Evolutionary conservation across 1,284 basidiomycete genomes (phyloP).

Genomic region (Moesziomyces globuligerus): DNA sequence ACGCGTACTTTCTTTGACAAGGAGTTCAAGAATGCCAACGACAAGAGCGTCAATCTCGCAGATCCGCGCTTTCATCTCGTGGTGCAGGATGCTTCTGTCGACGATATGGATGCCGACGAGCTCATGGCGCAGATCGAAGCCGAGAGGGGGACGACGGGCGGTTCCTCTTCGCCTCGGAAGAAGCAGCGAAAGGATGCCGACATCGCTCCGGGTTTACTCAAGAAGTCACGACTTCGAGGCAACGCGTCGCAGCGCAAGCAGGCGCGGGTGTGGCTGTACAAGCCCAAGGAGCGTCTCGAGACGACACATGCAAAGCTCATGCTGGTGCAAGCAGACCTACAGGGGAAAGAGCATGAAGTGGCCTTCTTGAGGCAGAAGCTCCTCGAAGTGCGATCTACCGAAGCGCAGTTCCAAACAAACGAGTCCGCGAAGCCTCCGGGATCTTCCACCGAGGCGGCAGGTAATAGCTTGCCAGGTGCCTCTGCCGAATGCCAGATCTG

Average conservation of each 20-base stretch:
- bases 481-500: conserved; percentile 42
- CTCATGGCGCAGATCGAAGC: conserved; percentile 30
- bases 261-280: conserved; percentile 43
- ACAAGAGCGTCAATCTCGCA: conserved; percentile 32
- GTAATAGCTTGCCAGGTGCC: neutral
- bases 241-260: conserved; percentile 37
- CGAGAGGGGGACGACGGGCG: conserved; percentile 3
- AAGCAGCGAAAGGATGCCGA: conserved; percentile 21
- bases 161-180: neutral
- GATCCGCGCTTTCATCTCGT: conserved; percentile 47
- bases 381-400: conserved; percentile 37
- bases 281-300: conserved; percentile 42
- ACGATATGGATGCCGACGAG: conserved; percentile 37
- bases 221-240: conserved; percentile 46
- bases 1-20: conserved; percentile 48
- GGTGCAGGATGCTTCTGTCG: conserved; percentile 39
- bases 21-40: conserved; percentile 36
- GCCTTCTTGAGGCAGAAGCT: conserved; percentile 38
- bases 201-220: conserved; percentile 31
- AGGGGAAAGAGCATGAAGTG: conserved; percentile 42
- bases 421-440: conserved; percentile 81
- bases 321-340: conserved; percentile 3
- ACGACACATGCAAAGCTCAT: conserved; percentile 17
- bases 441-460: conserved; percentile 78
- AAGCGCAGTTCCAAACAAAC: conserved; percentile 87